These are phyloP conservation scores for Pichia sp. DNA, from an alignment of 1,139 yeast genomes.

Conservation along the genomic window DNA sequence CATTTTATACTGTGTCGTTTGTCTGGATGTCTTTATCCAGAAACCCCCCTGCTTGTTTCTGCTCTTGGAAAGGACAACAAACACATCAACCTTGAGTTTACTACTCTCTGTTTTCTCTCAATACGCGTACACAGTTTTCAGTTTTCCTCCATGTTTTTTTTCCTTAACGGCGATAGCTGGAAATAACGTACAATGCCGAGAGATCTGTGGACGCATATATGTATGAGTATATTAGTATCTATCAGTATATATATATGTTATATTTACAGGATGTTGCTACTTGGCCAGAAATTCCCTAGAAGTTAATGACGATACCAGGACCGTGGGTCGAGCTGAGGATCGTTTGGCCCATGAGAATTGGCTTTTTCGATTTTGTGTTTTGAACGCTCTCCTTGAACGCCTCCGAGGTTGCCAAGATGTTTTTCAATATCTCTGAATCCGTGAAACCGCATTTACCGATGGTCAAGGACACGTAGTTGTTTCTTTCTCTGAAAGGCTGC, in stretches of 20 bases:
- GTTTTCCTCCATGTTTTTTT: background rate
- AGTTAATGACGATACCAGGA: slow-evolving; percentile 74
- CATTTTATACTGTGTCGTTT: background rate
- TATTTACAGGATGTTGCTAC: background rate
- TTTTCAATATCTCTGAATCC: slow-evolving; percentile 70
- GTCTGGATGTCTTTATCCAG: too few relatives aligned
- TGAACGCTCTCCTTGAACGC: slow-evolving; percentile 60
- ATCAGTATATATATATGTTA: background rate
- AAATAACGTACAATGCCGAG: too few relatives aligned
- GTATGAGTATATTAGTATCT: background rate
- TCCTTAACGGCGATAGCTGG: background rate
- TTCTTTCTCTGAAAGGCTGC: slow-evolving; percentile 68
- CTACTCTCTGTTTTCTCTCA: background rate
- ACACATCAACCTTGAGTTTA: background rate
- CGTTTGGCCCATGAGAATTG: slow-evolving; percentile 68
- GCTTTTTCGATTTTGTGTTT: slow-evolving; percentile 56
- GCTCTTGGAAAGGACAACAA: background rate
- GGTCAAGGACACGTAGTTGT: slow-evolving; percentile 57
- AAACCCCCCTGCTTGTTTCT: background rate
- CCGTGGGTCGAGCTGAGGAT: slow-evolving; percentile 70
- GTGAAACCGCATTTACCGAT: slow-evolving; percentile 77
- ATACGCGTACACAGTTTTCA: background rate
- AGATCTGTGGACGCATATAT: background rate
- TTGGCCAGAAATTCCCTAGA: slow-evolving; percentile 26
- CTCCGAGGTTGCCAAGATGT: slow-evolving; percentile 64